These are phyloP conservation scores for Ustilago loliicola DNA, from an alignment of 1,284 basidiomycete genomes.

Conservation along the genomic window DNA sequence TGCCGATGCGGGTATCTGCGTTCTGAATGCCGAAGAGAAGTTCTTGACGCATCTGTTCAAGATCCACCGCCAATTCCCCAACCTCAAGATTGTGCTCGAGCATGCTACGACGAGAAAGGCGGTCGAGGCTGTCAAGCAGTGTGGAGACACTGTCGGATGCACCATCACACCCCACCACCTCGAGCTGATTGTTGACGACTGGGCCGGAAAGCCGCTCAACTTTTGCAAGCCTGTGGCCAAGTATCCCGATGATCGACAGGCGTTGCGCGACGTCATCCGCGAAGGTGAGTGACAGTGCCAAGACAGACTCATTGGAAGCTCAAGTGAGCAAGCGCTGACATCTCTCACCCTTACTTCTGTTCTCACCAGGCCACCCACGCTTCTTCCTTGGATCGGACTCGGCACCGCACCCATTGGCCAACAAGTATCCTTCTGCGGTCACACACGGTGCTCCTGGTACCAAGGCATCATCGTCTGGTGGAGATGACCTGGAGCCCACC, in stretches of 20 bases:
- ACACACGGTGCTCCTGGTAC: slow-evolving; percentile 54
- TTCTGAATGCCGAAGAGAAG: slow-evolving; percentile 91
- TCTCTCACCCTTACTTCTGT: neutral
- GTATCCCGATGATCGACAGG: slow-evolving; percentile 89
- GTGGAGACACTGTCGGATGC: slow-evolving; percentile 84
- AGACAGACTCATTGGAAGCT: neutral
- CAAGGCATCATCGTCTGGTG: slow-evolving; percentile 36
- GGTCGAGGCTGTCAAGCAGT: slow-evolving; percentile 77
- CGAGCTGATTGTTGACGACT: slow-evolving; percentile 93
- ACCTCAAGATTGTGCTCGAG: slow-evolving; percentile 94
- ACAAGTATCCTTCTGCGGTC: slow-evolving; percentile 77
- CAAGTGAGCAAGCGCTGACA: neutral
- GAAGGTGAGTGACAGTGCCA: slow-evolving; percentile 39
- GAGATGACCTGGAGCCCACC: slow-evolving; percentile 43
- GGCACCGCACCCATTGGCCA: slow-evolving; percentile 87
- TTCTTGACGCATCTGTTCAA: slow-evolving; percentile 90
- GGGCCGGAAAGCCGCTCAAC: slow-evolving; percentile 94
- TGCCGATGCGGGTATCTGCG: slow-evolving; percentile 83
- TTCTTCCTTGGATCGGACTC: slow-evolving; percentile 99
- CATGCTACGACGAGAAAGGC: slow-evolving; percentile 98
- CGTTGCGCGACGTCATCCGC: slow-evolving; percentile 83
- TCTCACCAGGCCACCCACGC: slow-evolving; percentile 83
- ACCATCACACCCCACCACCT: slow-evolving; percentile 98
- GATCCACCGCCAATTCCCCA: slow-evolving; percentile 88
- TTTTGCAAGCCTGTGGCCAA: slow-evolving; percentile 99